Base-by-base conservation (phyloP, 768 basidiomycete genomes). In the Suillus plorans region DNA sequence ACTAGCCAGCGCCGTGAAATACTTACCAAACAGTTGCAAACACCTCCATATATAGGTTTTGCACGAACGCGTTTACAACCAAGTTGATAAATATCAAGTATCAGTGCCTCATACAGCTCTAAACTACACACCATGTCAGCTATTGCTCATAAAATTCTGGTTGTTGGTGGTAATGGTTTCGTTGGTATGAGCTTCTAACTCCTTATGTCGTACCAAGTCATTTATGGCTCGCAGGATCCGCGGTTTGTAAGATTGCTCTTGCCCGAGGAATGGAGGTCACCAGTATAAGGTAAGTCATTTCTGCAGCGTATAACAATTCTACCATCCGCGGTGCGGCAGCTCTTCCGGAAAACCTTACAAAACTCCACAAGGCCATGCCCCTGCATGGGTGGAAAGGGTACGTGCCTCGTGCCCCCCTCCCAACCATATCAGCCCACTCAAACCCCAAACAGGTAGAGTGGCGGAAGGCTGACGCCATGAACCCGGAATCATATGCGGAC, bases 91-190 rank as follows among this genome's bases (percentile, higher is more conserved):
- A 7, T 18, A 31, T 31, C 31, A 31, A 31, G 31, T 31, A 31
- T 31, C 31, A 31, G 31, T 5, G 0, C 31, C 5, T 31, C 31
- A 31, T 31, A 31, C 31, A 31, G 16, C 22, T 25, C 16, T 41
- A 25, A 37, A 16, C 57, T 41, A 22, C 8, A 25, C 37, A 5
- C 25, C 6, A 63, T 64, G 63, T 37, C 60, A 62, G 62, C 67
- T 47, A n/a, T 81, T 28, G 63, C 81, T 61, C 84, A 81, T 62
- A 90, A 82, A 71, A 84, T 98, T 44, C 86, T 98, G n/a, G 94
- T 99, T 49, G 86, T 99, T 2, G 97, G 97, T n/a, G 97, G 97
- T 53, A 97, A 97, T 80, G 97, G 97, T 6, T 99, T 97, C 80
- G 88, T 99, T 71, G 97, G 96, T 92, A 55, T 37, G 68, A 66